Base-by-base conservation (phyloP, 208 protist species). In the Trypanosomatidae sp. region DNA sequence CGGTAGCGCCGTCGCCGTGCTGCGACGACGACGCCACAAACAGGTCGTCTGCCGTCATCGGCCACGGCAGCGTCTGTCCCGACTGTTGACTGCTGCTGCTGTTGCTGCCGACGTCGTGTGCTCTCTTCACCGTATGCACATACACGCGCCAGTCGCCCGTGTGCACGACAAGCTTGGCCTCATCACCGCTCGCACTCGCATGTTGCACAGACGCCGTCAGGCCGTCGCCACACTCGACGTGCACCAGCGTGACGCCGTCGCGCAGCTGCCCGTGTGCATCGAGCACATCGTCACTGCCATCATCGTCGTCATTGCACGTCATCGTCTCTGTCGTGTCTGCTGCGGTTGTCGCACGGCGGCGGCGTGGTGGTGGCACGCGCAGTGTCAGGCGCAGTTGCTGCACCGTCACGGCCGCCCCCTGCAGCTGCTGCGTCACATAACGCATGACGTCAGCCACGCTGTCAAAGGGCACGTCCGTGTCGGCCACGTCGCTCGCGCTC, bases 371-470 rank as follows among this genome's bases (percentile, higher is more conserved):
- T 10, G 63, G 53, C 15, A 71, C 19, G 46, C 63, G 62, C 22
- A 71, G 40, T 24, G 57, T 71, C 6, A 71, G 33, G 4, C 39
- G 51, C 1, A 71, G 27, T 20, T 64, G 48, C 33, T 57, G 39
- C 5, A 66, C 57, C 4, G 44, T 28, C 3, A 71, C 39, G 15
- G 57, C 42, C 7, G 56, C 11, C 6, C 63, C 63, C 10, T 61
- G 63, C 24, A 71, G 47, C 42, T 61, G 53, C 8, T 44, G 40
- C 44, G 61, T 71, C 11, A 66, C 27, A 43, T 58, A 71, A 7
- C 19, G n/a, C 47, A 71, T 47, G 28, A 71, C 33, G 26, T 66
- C 63, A 10, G 35, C 53, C 1, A 71, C 63, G 0, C 57, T 62
- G 39, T 55, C 52, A 38, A 71, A 71, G 15, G 16, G 23, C 4